A percentile compares a stretch with the other conserved stretches of the same genome.
Conservation (phyloP, 495 filamentous ascomycete species). For the Neurospora discreta region DNA sequence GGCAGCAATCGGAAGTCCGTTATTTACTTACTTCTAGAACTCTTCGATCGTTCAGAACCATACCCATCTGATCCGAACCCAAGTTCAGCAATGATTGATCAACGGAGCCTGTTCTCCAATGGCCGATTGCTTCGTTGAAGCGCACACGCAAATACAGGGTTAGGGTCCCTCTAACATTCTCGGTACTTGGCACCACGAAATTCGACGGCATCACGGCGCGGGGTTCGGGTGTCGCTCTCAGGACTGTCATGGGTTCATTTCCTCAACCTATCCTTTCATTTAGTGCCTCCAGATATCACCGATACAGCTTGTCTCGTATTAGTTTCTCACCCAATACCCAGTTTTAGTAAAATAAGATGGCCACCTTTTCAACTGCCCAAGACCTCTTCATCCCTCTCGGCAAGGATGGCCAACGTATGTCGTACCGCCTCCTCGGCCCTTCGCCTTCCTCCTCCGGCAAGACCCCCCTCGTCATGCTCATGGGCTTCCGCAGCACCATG, state of each 20-base stretch:
- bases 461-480: slow-evolving; percentile 21
- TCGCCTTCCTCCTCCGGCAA: slow-evolving; percentile 1
- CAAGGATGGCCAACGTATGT: neutral
- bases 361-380: neutral
- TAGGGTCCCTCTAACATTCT: neutral
- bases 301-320: no score
- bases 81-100: neutral
- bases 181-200: neutral
- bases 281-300: no score
- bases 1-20: neutral
- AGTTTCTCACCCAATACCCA: no score
- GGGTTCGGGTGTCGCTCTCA: neutral
- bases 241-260: neutral
- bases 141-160: neutral
- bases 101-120: neutral
- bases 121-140: neutral
- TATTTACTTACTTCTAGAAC: neutral
- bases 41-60: neutral
- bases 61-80: neutral
- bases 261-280: no score
- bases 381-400: neutral
- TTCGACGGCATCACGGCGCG: neutral
- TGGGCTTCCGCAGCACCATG: slow-evolving; percentile 23
- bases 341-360: neutral
- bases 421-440: slow-evolving; percentile 20